phyloP scores from a whole-genome alignment of 148 eudicot species.

The Rheum nobile region DNA sequence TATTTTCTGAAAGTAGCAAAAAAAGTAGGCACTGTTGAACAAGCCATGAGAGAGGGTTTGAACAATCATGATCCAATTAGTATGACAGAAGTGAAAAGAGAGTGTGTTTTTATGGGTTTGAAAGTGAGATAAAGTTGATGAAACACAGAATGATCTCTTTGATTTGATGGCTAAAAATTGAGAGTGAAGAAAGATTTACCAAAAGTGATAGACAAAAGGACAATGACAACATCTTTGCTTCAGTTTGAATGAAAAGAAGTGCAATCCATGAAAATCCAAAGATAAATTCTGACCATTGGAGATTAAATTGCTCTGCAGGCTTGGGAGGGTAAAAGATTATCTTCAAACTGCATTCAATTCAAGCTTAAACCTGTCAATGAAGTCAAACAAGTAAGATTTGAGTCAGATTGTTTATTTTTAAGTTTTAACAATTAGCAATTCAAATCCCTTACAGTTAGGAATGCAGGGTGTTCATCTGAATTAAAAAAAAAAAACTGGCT shows the following conservation, averaged over 20 bases:
- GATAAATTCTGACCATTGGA: background rate
- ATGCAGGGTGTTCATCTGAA: background rate
- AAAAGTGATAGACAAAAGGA: background rate
- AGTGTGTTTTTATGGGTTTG: background rate
- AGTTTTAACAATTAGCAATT: background rate
- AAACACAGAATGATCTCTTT: background rate
- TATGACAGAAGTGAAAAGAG: background rate
- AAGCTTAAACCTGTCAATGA: background rate
- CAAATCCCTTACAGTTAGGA: background rate
- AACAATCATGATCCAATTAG: background rate
- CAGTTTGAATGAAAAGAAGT: background rate
- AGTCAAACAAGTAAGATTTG: background rate
- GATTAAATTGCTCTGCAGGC: background rate
- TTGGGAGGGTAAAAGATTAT: background rate
- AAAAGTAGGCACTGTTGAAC: background rate
- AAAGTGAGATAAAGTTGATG: background rate
- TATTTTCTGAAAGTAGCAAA: background rate
- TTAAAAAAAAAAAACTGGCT: background rate
- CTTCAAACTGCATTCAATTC: background rate
- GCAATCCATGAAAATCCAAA: background rate
- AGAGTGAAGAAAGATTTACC: background rate
- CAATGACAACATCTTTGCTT: conserved; percentile 3
- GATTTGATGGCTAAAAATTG: conserved; percentile 2
- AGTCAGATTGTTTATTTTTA: background rate
- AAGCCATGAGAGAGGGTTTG: background rate